These are phyloP conservation scores for Senna tora DNA, from an alignment of 306 rosid species.

Conservation along the genomic window DNA sequence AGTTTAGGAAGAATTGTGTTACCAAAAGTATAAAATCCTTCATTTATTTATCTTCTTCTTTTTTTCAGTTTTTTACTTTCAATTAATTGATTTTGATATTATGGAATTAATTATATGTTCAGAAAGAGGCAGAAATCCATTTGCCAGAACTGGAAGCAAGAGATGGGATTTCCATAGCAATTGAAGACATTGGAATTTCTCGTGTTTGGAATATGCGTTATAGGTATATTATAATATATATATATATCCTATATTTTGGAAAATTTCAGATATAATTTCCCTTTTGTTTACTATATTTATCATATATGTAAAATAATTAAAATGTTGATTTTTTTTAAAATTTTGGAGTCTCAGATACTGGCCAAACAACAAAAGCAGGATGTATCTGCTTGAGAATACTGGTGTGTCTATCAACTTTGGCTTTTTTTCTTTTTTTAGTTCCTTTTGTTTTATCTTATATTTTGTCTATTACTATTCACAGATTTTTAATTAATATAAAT, in stretches of 20 bases:
- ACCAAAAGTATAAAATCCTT: slow-evolving; percentile 66
- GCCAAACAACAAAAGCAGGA: slow-evolving; percentile 99
- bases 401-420: slow-evolving; percentile 51
- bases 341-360: slow-evolving; percentile 85
- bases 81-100: neutral
- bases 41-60: neutral
- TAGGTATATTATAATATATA: slow-evolving; percentile 51
- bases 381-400: slow-evolving; percentile 98
- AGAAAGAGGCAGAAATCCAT: slow-evolving; percentile 98
- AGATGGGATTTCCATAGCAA: slow-evolving; percentile 87
- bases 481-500: neutral
- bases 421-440: neutral
- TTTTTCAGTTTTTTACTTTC: neutral
- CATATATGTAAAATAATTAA: slow-evolving; percentile 26
- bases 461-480: neutral
- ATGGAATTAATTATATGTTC: slow-evolving; percentile 20
- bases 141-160: slow-evolving; percentile 92
- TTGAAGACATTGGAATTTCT: slow-evolving; percentile 96
- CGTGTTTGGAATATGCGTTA: slow-evolving; percentile 98
- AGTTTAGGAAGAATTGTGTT: slow-evolving; percentile 91
- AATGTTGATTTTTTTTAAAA: slow-evolving; percentile 29
- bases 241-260: neutral
- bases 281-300: neutral
- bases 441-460: no score
- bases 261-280: neutral